Base-by-base conservation (phyloP, 306 rosid genomes). In the Inga oerstediana region DNA sequence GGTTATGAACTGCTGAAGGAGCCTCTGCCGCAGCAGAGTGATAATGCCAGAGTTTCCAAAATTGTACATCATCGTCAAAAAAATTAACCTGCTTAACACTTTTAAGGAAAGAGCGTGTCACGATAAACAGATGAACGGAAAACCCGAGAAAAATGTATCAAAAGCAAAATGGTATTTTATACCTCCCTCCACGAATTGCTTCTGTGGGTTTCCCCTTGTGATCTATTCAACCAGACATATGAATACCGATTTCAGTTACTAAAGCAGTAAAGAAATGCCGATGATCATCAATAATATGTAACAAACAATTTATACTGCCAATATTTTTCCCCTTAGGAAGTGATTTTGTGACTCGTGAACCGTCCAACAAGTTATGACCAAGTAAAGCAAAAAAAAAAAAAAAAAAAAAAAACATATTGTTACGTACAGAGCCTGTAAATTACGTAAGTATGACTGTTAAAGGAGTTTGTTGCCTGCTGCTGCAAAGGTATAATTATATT, bases 181-280 rank as follows among this genome's bases (percentile, higher is more conserved):
- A 96, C 99, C 99, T 96, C 77, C 99, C 99, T 77, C 99, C 99
- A 43, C 98, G 98, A 84, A 96, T 96, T 70, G 99, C 99, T 87
- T 96, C 99, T 1, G 95, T 90, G 20, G 98, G 91, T 85, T 94
- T 96, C 83, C 98, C 98, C 88, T 87, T 96, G 14, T 91, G 84
- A 79, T 92, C 99, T 93, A 81, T 75, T 66, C 84, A 85, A 74
- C 81, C 71, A 79, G 75, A 80, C 37, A 71, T 2, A 56, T 52
- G 43, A 62, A 16, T 8, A 81, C 52, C 41, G 70, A 83, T 44
- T 69, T 78, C 7, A 52, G 52, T 81, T 54, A 83, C 78, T 27
- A 66, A 70, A 80, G 46, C 72, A 64, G 52, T 61, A 61, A 62
- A 74, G 27, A 88, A 68, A 68, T 43, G 58, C 75, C 49, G 80